Percentiles rank a stretch among this genome's conserved stretches.
phyloP scores from a whole-genome alignment of 352 stramenopile species.

The Lagenidium sp. region DNA sequence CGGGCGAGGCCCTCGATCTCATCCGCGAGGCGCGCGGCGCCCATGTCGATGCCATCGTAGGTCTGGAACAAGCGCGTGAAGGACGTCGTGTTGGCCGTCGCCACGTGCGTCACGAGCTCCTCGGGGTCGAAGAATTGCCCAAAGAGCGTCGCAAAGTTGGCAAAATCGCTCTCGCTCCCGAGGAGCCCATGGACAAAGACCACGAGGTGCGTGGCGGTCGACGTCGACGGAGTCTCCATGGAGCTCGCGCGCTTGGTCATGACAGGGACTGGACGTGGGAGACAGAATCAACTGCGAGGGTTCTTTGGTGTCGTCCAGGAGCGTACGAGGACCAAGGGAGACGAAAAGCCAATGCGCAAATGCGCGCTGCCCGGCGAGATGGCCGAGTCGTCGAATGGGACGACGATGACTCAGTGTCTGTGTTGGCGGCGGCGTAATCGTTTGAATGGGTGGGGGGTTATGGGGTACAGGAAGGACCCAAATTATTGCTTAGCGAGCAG shows the following conservation, averaged over 20 bases:
- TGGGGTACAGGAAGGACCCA: too few relatives aligned
- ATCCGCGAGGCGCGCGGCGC: constrained; percentile 55
- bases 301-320: neutral
- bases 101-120: constrained; percentile 36
- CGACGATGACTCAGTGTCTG: too few relatives aligned
- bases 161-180: constrained; percentile 56
- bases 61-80: constrained; percentile 59
- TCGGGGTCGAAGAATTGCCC: constrained; percentile 27
- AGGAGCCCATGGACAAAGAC: constrained; percentile 66
- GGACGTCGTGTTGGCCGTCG: constrained; percentile 33
- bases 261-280: neutral
- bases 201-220: constrained; percentile 38
- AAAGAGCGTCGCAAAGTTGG: constrained; percentile 44
- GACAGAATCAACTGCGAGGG: neutral
- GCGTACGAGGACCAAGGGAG: neutral
- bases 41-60: constrained; percentile 66
- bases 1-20: constrained; percentile 23
- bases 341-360: too few relatives aligned
- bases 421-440: too few relatives aligned
- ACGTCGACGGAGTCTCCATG: neutral
- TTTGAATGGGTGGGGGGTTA: too few relatives aligned
- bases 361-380: too few relatives aligned
- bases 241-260: constrained; percentile 5
- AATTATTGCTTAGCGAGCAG: too few relatives aligned
- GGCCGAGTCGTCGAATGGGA: too few relatives aligned